Conservation (phyloP, 2,329 filamentous ascomycete genomes). For the Fusarium newnesense region DNA sequence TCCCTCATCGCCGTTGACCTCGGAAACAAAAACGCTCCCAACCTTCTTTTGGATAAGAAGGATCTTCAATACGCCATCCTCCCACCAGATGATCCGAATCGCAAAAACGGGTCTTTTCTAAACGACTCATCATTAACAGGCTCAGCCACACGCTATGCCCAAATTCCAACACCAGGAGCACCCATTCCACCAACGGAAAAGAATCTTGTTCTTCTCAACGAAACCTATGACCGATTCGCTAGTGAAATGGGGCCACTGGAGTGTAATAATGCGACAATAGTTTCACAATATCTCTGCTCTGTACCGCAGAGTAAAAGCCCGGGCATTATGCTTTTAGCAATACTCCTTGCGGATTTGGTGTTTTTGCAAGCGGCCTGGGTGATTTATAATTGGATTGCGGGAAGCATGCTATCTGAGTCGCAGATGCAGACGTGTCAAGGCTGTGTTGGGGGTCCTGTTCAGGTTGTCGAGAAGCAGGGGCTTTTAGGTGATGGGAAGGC, state of each 20-base stretch:
- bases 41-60: background rate
- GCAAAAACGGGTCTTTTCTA: background rate
- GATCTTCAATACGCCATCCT: slow-evolving; percentile 22
- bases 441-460: background rate
- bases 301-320: slow-evolving; percentile 21
- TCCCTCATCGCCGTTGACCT: slow-evolving; percentile 21
- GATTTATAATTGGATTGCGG: slow-evolving; percentile 9
- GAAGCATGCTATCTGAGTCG: background rate
- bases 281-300: slow-evolving; percentile 25
- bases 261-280: slow-evolving; percentile 5
- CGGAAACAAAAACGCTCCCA: background rate
- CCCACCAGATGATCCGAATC: slow-evolving; percentile 11
- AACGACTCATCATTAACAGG: background rate
- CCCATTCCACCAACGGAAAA: background rate
- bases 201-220: slow-evolving; percentile 6
- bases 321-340: slow-evolving; percentile 19
- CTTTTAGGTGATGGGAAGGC: background rate
- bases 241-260: background rate
- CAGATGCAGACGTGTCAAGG: slow-evolving; percentile 3
- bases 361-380: slow-evolving; percentile 31
- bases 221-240: slow-evolving; percentile 3
- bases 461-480: background rate
- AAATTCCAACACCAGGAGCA: slow-evolving; percentile 1
- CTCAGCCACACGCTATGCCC: background rate
- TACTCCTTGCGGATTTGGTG: slow-evolving; percentile 22